These are phyloP conservation scores for Pythium graminicola DNA, from an alignment of 352 stramenopile genomes.

Conservation along the genomic window DNA sequence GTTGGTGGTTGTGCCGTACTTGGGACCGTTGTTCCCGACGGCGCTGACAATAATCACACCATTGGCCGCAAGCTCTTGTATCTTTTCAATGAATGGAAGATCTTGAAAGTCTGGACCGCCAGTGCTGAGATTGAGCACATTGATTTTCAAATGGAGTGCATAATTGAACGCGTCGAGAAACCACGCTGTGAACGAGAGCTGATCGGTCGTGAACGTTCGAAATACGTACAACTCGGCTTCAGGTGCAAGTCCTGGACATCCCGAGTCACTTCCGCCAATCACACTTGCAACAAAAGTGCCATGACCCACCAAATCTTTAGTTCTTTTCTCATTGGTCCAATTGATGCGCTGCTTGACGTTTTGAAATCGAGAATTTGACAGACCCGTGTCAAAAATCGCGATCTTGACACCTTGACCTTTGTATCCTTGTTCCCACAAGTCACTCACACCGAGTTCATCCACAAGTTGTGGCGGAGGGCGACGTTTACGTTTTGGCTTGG, in stretches of 20 bases:
- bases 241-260: constrained; percentile 73
- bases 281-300: constrained; percentile 82
- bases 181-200: constrained; percentile 87
- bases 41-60: constrained; percentile 71
- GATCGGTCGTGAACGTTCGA: constrained; percentile 79
- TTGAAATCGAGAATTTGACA: constrained; percentile 42
- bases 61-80: constrained; percentile 71
- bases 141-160: constrained; percentile 60
- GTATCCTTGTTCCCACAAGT: constrained; percentile 51
- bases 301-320: constrained; percentile 68
- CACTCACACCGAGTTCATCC: constrained; percentile 44
- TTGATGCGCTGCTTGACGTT: constrained; percentile 79
- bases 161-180: constrained; percentile 90
- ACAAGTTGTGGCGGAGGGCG: constrained; percentile 30
- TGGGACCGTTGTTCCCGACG: constrained; percentile 78
- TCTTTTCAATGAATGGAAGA: constrained; percentile 84
- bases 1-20: constrained; percentile 81
- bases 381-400: constrained; percentile 82
- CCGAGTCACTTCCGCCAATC: constrained; percentile 45
- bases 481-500: constrained; percentile 24
- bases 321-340: constrained; percentile 81
- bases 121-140: constrained; percentile 85
- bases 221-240: constrained; percentile 77
- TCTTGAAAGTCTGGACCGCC: constrained; percentile 83
- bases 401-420: constrained; percentile 74